These are phyloP conservation scores for Colletotrichum magnum DNA, from an alignment of 2,329 filamentous ascomycete species.

Conservation along the genomic window DNA sequence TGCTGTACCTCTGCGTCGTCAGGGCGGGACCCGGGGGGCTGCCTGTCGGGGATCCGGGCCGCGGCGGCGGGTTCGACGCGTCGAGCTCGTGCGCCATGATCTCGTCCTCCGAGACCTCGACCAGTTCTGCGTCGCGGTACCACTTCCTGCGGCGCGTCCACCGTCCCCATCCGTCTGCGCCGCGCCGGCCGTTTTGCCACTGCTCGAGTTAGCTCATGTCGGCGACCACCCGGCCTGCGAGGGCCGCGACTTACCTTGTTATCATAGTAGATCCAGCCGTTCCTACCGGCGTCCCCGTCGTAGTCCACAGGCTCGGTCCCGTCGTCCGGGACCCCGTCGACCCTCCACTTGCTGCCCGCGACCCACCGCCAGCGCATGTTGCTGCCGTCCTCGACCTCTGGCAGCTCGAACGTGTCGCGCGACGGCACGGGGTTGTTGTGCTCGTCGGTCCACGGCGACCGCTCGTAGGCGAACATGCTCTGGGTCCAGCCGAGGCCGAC, in stretches of 20 bases:
- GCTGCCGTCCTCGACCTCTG: conserved; percentile 72
- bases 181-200: conserved; percentile 91
- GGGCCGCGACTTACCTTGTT: conserved; percentile 79
- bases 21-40: conserved; percentile 33
- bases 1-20: conserved; percentile 51
- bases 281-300: conserved; percentile 72
- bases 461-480: conserved; percentile 90
- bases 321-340: conserved; percentile 79
- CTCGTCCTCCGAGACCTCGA: conserved; percentile 73
- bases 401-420: conserved; percentile 78
- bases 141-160: conserved; percentile 96
- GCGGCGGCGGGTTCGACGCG: conserved; percentile 26
- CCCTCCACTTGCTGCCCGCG: conserved; percentile 85
- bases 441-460: conserved; percentile 95
- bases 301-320: conserved; percentile 61
- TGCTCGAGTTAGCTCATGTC: conserved; percentile 50
- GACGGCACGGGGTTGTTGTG: conserved; percentile 85
- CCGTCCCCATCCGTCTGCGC: conserved; percentile 90
- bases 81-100: conserved; percentile 36
- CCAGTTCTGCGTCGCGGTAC: conserved; percentile 95
- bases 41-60: conserved; percentile 23
- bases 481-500: conserved; percentile 95
- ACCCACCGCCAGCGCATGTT: conserved; percentile 81
- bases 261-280: conserved; percentile 98
- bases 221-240: too few species aligned